Base-by-base conservation (phyloP, 2,329 filamentous ascomycete genomes). In the Talaromyces islandicus region DNA sequence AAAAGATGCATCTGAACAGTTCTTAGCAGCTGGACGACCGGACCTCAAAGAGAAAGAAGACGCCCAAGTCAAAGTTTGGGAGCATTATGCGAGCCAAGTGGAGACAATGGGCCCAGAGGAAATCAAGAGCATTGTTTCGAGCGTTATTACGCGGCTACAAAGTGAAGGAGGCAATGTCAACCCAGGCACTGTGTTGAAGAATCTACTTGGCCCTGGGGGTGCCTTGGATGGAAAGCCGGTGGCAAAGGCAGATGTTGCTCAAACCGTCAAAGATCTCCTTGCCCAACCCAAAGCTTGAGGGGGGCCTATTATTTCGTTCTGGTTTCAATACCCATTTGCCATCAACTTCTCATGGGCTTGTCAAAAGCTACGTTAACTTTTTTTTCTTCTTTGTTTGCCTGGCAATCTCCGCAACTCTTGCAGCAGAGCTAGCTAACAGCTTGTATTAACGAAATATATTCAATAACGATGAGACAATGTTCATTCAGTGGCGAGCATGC, bases 21-120 rank as follows among this genome's bases (percentile, higher is more conserved):
- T 78, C 38, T 63, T 68, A 7, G 68, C 67, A 1, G 78, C 75
- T 7, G 69, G 74, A 2, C 71, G 79, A 29, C 63, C 72, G 4
- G 79, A 81, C 56, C 68, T 81, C 24, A 75, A 73, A 60, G 75
- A 77, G 43, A 77, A 77, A 57, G 77, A 80, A 60, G 74, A 78
- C 43, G 70, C 70, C 43, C 77, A 80, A 59, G 68, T 77, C 7
- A 64, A 69, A 4, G 71, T 81, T 3, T 67, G 81, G 51, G 73
- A 80, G 51, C 75, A 78, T 62, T 80, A 81, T 63, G 74, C 75
- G 4, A 65, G 70, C 30, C 69, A 75, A 38, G 73, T 81, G 25
- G 65, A 76, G 58, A 75, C 75, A n/a, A 68, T 79, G 66, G 68
- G 69, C 27, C 57, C 67, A 35, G 75, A 77, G 12, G 78, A 80